phyloP scores from a whole-genome alignment of 495 filamentous ascomycete genomes.

The Penicillium argentinense region DNA sequence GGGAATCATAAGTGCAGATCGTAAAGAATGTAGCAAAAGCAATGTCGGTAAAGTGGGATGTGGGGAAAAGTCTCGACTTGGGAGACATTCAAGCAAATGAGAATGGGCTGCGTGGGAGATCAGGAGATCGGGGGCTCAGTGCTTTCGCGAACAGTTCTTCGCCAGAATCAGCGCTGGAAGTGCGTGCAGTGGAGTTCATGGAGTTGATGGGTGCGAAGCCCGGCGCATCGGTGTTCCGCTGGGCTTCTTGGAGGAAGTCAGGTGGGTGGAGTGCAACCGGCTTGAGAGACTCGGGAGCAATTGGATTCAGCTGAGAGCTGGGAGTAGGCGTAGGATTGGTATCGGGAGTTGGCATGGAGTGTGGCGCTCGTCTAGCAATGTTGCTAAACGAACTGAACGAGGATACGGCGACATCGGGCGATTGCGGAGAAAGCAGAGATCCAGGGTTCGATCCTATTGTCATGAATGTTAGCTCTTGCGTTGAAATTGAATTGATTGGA shows the following conservation, averaged over 20 bases:
- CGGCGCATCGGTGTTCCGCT: conserved; percentile 32
- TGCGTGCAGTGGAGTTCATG: conserved; percentile 27
- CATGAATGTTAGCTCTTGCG: background rate
- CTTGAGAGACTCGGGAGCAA: conserved; percentile 17
- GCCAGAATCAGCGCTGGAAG: conserved; percentile 49
- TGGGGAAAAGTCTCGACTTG: too few species aligned
- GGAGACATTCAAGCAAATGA: conserved; percentile 52
- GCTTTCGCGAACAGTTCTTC: conserved; percentile 80
- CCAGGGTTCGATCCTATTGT: background rate
- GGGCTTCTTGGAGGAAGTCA: conserved; percentile 38
- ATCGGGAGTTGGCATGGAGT: conserved; percentile 30
- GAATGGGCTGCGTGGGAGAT: conserved; percentile 75
- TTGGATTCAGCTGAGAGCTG: conserved; percentile 4
- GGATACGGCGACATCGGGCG: conserved; percentile 64
- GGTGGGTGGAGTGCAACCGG: conserved; percentile 44
- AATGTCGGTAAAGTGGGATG: conserved; percentile 3
- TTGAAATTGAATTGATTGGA: too few species aligned
- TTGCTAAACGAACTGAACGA: conserved; percentile 60
- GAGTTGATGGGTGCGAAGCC: conserved; percentile 40
- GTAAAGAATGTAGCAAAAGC: conserved; percentile 4
- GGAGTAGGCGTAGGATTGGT: conserved; percentile 26
- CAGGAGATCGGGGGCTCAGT: conserved; percentile 75
- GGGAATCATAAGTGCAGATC: conserved; percentile 31
- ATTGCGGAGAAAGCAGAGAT: conserved; percentile 59
- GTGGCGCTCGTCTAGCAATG: conserved; percentile 17